Conservation (phyloP, 352 stramenopile genomes). For the Phytopythium chamaehyphon region DNA sequence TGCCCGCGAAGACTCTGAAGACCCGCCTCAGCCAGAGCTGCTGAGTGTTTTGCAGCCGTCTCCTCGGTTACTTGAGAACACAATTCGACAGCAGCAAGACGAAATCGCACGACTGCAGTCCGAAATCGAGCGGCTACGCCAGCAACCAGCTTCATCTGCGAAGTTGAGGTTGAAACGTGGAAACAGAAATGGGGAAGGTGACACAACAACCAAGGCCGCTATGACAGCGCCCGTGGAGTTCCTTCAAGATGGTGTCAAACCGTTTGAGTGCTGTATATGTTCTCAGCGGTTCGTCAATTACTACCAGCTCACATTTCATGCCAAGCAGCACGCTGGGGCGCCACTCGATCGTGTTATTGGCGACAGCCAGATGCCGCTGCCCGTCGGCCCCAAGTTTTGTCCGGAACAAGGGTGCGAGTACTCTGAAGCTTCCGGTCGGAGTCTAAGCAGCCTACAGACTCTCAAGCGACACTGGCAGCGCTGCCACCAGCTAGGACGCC, state of each 20-base stretch:
- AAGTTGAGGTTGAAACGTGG: constrained; percentile 5
- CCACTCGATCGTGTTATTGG: constrained; percentile 28
- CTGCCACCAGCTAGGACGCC: constrained; percentile 43
- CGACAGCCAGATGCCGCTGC: constrained; percentile 30
- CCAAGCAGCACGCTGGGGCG: constrained; percentile 44
- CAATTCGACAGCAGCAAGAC: constrained; percentile 36
- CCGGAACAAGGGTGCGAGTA: constrained; percentile 56
- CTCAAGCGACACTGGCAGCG: constrained; percentile 75
- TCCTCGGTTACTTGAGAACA: constrained; percentile 20
- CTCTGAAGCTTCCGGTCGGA: constrained; percentile 29
- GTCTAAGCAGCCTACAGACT: constrained; percentile 62
- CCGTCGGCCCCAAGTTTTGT: constrained; percentile 59
- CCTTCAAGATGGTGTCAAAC: constrained; percentile 56
- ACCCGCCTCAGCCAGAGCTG: not conserved
- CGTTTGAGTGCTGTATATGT: constrained; percentile 59
- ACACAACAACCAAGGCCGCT: constrained; percentile 1
- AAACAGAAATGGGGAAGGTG: not conserved
- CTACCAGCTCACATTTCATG: constrained; percentile 70
- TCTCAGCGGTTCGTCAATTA: constrained; percentile 56
- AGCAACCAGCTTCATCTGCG: constrained; percentile 3
- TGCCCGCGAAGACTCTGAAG: too few species aligned
- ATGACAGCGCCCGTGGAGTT: constrained; percentile 48
- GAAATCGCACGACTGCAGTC: constrained; percentile 39
- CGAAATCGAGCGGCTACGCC: constrained; percentile 29
- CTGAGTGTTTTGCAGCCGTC: not conserved